Conservation (phyloP, 73 alveolate genomes). For the Blepharisma japonicum region DNA sequence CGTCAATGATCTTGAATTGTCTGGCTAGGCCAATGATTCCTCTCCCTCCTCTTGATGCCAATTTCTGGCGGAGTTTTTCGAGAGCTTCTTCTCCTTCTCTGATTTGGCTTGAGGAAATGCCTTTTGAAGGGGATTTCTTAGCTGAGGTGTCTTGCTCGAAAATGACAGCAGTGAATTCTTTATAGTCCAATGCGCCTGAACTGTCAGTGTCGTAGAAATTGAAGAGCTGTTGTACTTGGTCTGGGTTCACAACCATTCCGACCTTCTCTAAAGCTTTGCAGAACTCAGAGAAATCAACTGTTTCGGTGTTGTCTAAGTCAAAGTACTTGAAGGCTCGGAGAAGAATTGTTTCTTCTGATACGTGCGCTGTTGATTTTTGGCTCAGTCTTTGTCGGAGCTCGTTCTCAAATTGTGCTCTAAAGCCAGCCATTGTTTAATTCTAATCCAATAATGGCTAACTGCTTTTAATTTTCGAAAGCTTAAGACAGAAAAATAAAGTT, state of each 20-base stretch:
- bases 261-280: conserved; percentile 82
- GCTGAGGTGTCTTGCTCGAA: conserved; percentile 45
- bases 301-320: conserved; percentile 81
- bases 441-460: no score
- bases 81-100: conserved; percentile 43
- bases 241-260: conserved; percentile 57
- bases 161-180: conserved; percentile 62
- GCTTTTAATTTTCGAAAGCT: no score
- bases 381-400: conserved; percentile 78
- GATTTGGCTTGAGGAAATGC: background rate
- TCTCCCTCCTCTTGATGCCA: conserved; percentile 50
- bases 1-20: conserved; percentile 67
- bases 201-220: conserved; percentile 52
- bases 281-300: conserved; percentile 71
- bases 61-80: conserved; percentile 44
- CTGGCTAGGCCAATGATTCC: conserved; percentile 64
- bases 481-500: no score
- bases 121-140: conserved; percentile 28
- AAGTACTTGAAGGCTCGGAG: conserved; percentile 87
- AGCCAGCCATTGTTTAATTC: background rate
- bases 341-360: conserved; percentile 82
- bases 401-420: conserved; percentile 56
- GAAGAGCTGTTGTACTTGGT: background rate
- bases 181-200: conserved; percentile 59
- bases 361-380: conserved; percentile 66